These are phyloP conservation scores for Alternaria solani DNA, from an alignment of 2,329 filamentous ascomycete genomes.

Conservation along the genomic window DNA sequence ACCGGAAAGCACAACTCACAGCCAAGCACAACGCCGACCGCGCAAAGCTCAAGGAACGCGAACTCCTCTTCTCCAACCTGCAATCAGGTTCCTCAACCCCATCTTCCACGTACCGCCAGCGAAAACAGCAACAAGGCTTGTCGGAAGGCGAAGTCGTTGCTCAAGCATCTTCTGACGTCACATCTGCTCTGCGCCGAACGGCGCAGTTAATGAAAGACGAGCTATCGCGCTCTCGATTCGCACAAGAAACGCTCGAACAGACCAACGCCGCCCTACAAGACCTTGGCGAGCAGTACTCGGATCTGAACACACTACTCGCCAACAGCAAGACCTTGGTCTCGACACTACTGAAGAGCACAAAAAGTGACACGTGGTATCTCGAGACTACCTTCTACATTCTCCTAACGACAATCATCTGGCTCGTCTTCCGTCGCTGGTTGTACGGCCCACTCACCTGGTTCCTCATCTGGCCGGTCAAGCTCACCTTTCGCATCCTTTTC, in stretches of 20 bases:
- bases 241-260: slow-evolving; percentile 85
- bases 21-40: slow-evolving; percentile 78
- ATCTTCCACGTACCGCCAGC: slow-evolving; percentile 48
- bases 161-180: slow-evolving; percentile 83
- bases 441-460: slow-evolving; percentile 94
- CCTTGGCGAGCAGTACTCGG: slow-evolving; percentile 81
- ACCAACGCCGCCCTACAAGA: slow-evolving; percentile 83
- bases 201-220: slow-evolving; percentile 87
- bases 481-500: slow-evolving; percentile 68
- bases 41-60: slow-evolving; percentile 78
- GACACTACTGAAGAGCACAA: slow-evolving; percentile 84
- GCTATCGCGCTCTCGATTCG: slow-evolving; percentile 85
- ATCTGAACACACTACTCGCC: slow-evolving; percentile 78
- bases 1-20: slow-evolving; percentile 81
- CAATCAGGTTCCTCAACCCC: slow-evolving; percentile 53
- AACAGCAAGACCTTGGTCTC: slow-evolving; percentile 78
- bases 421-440: slow-evolving; percentile 81
- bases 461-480: slow-evolving; percentile 79
- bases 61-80: slow-evolving; percentile 75
- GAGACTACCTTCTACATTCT: slow-evolving; percentile 89
- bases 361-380: slow-evolving; percentile 98
- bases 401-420: slow-evolving; percentile 78
- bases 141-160: slow-evolving; percentile 77
- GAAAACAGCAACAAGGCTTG: slow-evolving; percentile 58
- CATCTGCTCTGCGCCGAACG: slow-evolving; percentile 80